These are phyloP conservation scores for Diaporthe vexans DNA, from an alignment of 2,329 filamentous ascomycete species.

Conservation along the genomic window DNA sequence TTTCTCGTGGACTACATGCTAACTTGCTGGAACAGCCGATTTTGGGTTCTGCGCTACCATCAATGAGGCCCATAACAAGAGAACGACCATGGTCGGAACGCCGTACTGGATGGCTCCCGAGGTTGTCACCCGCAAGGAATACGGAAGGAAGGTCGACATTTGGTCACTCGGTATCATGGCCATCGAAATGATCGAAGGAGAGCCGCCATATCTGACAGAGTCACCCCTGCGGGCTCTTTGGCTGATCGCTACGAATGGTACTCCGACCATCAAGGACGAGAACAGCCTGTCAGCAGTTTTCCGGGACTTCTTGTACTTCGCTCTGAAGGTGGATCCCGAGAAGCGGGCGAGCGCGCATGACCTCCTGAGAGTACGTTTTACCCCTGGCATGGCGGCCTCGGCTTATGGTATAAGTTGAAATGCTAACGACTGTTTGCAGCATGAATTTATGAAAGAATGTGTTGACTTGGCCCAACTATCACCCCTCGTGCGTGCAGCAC, in stretches of 20 bases:
- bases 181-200: slow-evolving; percentile 99
- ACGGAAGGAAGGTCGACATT: slow-evolving; percentile 98
- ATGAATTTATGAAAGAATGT: slow-evolving; percentile 84
- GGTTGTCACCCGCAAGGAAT: slow-evolving; percentile 97
- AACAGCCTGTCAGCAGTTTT: slow-evolving; percentile 85
- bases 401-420: slow-evolving; percentile 51
- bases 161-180: slow-evolving; percentile 99
- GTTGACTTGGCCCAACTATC: slow-evolving; percentile 83
- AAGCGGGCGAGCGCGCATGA: slow-evolving; percentile 97
- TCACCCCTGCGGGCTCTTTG: slow-evolving; percentile 93
- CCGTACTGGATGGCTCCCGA: slow-evolving; percentile 99
- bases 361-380: slow-evolving; percentile 79
- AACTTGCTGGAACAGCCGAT: slow-evolving; percentile 73
- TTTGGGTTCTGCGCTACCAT: slow-evolving; percentile 99
- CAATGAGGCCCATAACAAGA: slow-evolving; percentile 96
- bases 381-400: slow-evolving; percentile 11
- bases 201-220: slow-evolving; percentile 96
- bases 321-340: slow-evolving; percentile 96
- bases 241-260: slow-evolving; percentile 97
- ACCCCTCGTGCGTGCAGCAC: slow-evolving; percentile 87
- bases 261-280: slow-evolving; percentile 94
- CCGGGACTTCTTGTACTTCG: slow-evolving; percentile 91
- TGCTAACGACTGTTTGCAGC: slow-evolving; percentile 60
- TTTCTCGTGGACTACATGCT: not conserved
- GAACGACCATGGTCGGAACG: slow-evolving; percentile 98